phyloP scores from a whole-genome alignment of 2,329 filamentous ascomycete species.

The Aspergillus glaucus region DNA sequence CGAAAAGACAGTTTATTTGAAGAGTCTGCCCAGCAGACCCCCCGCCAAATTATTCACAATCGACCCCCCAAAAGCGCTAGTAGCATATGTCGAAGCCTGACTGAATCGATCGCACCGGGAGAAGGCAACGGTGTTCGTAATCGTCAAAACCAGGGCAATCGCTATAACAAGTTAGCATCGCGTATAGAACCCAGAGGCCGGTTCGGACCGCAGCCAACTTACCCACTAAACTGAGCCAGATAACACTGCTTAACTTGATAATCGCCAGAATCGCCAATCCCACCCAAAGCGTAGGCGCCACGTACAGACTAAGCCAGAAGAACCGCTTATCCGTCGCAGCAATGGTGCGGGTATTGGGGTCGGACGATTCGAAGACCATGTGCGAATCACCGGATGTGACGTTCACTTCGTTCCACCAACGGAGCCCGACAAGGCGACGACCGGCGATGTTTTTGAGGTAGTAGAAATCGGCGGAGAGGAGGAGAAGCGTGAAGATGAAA shows the following conservation, averaged over 20 bases:
- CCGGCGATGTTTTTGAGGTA: conserved; percentile 50
- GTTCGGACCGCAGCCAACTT: conserved; percentile 16
- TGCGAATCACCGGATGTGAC: conserved; percentile 42
- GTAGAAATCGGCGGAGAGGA: conserved; percentile 47
- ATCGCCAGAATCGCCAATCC: conserved; percentile 43
- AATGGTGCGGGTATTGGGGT: conserved; percentile 38
- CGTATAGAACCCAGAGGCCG: background rate
- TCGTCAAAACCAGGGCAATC: conserved; percentile 45
- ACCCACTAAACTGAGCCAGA: conserved; percentile 49
- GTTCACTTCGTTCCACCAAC: conserved; percentile 50
- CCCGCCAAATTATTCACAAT: conserved; percentile 51
- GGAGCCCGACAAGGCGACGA: conserved; percentile 44
- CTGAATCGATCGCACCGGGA: conserved; percentile 48
- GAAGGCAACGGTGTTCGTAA: conserved; percentile 48
- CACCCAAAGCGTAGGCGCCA: conserved; percentile 44
- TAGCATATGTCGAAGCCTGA: conserved; percentile 54
- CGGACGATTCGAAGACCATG: conserved; percentile 47
- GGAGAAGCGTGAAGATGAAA: conserved; percentile 47
- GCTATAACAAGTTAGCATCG: conserved; percentile 21
- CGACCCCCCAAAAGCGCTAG: conserved; percentile 49
- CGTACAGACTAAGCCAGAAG: conserved; percentile 47
- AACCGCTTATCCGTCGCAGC: conserved; percentile 46
- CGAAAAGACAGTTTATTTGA: conserved; percentile 33
- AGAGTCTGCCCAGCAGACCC: conserved; percentile 50
- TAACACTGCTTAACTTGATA: conserved; percentile 40